Conservation (phyloP, 164 flowering plant species). For the Macadamia tetraphylla region DNA sequence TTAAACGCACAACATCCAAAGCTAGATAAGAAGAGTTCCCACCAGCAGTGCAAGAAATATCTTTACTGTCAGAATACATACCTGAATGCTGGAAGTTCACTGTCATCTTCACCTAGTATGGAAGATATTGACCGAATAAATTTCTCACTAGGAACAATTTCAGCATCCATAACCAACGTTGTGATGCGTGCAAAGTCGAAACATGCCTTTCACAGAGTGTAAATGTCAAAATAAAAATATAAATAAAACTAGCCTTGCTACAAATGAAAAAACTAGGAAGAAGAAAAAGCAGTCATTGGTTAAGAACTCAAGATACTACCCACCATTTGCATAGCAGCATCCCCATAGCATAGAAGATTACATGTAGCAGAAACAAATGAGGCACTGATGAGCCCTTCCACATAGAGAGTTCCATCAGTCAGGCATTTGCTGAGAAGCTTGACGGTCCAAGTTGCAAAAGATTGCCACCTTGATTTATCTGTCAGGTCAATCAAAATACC, state of each 20-base stretch:
- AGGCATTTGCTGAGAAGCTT: slow-evolving; percentile 77
- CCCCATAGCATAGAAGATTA: slow-evolving; percentile 68
- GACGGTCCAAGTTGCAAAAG: slow-evolving; percentile 73
- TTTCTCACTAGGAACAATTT: slow-evolving; percentile 63
- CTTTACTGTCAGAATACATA: slow-evolving; percentile 20
- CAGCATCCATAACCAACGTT: slow-evolving; percentile 44
- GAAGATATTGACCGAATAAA: slow-evolving; percentile 51
- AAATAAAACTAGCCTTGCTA: slow-evolving; percentile 4
- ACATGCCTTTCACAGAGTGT: slow-evolving; percentile 65
- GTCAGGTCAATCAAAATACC: slow-evolving; percentile 66
- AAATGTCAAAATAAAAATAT: slow-evolving; percentile 20
- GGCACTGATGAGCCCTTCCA: slow-evolving; percentile 68
- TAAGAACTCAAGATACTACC: slow-evolving; percentile 17
- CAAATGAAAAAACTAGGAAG: slow-evolving; percentile 8
- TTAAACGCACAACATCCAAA: background rate
- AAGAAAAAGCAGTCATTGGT: background rate
- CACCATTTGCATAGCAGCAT: slow-evolving; percentile 89
- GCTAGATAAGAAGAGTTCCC: background rate
- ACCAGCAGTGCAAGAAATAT: slow-evolving; percentile 6
- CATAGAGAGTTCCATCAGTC: slow-evolving; percentile 82
- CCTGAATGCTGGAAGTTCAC: slow-evolving; percentile 60
- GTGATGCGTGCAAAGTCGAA: slow-evolving; percentile 77
- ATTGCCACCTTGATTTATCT: slow-evolving; percentile 64
- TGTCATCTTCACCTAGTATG: slow-evolving; percentile 49
- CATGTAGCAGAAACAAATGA: slow-evolving; percentile 64